Evolutionary conservation across 1,284 basidiomycete genomes (phyloP).

Genomic region (Microbotryum lychnidis-dioicae): DNA sequence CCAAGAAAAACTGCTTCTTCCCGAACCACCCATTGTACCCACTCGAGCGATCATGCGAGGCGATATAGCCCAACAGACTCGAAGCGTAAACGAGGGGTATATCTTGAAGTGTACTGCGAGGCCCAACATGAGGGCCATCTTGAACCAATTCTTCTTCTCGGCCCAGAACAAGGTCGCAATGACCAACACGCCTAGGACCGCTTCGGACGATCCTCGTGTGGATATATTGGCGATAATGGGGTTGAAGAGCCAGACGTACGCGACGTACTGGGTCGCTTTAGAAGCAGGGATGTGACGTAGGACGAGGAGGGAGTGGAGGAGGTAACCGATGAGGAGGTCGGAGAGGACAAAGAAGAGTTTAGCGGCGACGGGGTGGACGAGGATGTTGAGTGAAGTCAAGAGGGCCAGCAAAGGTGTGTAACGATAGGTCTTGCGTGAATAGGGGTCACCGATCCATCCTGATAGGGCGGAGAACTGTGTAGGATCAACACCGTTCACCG

Average conservation of each 20-base stretch:
- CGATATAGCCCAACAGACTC: slow-evolving; percentile 52
- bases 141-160: slow-evolving; percentile 42
- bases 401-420: slow-evolving; percentile 90
- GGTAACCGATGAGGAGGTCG: slow-evolving; percentile 69
- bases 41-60: neutral
- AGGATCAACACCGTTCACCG: neutral
- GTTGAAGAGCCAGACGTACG: slow-evolving; percentile 73
- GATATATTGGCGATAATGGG: slow-evolving; percentile 93
- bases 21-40: slow-evolving; percentile 43
- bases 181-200: slow-evolving; percentile 72
- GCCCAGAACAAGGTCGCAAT: slow-evolving; percentile 58
- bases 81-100: slow-evolving; percentile 82
- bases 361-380: slow-evolving; percentile 72
- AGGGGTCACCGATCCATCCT: slow-evolving; percentile 57
- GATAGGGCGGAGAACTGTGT: slow-evolving; percentile 1
- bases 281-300: neutral
- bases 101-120: slow-evolving; percentile 88
- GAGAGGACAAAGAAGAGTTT: slow-evolving; percentile 82
- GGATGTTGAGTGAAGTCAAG: slow-evolving; percentile 68
- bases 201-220: slow-evolving; percentile 90
- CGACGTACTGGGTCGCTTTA: slow-evolving; percentile 31
- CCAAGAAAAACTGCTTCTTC: slow-evolving; percentile 48
- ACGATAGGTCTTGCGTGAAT: slow-evolving; percentile 85
- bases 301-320: slow-evolving; percentile 62
- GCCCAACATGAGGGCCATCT: slow-evolving; percentile 63